Percentiles rank a stretch among this genome's conserved stretches.
Evolutionary conservation across 148 eudicot species (phyloP).

Genomic region (Cornus kousa): DNA sequence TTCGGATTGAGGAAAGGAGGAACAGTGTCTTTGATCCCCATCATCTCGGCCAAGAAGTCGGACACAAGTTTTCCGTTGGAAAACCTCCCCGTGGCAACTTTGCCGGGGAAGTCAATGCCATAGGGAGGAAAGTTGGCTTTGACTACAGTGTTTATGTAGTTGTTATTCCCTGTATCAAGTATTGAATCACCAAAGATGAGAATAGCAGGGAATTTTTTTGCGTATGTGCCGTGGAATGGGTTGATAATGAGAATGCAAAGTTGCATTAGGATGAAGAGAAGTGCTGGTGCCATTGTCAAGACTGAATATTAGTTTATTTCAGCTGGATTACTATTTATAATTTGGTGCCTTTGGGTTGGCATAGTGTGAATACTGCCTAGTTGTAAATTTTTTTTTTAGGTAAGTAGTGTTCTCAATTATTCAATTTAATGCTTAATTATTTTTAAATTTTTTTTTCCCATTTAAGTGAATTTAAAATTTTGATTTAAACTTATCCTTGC

Average conservation of each 20-base stretch:
- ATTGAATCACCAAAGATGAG: conserved; percentile 71
- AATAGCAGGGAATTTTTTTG: conserved; percentile 40
- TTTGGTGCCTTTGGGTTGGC: too few relatives aligned
- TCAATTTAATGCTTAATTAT: too few relatives aligned
- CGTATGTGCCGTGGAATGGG: not conserved
- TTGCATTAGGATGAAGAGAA: not conserved
- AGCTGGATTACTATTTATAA: too few relatives aligned
- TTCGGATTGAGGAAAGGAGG: conserved; percentile 36
- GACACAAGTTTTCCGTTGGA: conserved; percentile 38
- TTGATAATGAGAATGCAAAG: conserved; percentile 1
- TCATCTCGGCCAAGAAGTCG: conserved; percentile 23
- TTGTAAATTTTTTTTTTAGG: too few relatives aligned
- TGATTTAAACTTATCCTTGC: too few relatives aligned
- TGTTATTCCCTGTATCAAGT: conserved; percentile 68
- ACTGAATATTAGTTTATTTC: too few relatives aligned
- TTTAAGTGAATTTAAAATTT: too few relatives aligned
- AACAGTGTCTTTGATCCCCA: conserved; percentile 36
- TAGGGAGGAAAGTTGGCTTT: conserved; percentile 60
- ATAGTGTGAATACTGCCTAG: too few relatives aligned
- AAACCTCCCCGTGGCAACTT: conserved; percentile 53
- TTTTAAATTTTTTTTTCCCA: too few relatives aligned
- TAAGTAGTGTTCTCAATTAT: too few relatives aligned
- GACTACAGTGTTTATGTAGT: conserved; percentile 29
- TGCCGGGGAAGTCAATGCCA: conserved; percentile 46
- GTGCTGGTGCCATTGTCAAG: conserved; percentile 6